phyloP scores from a whole-genome alignment of 768 basidiomycete genomes.

The Serendipita indica region DNA sequence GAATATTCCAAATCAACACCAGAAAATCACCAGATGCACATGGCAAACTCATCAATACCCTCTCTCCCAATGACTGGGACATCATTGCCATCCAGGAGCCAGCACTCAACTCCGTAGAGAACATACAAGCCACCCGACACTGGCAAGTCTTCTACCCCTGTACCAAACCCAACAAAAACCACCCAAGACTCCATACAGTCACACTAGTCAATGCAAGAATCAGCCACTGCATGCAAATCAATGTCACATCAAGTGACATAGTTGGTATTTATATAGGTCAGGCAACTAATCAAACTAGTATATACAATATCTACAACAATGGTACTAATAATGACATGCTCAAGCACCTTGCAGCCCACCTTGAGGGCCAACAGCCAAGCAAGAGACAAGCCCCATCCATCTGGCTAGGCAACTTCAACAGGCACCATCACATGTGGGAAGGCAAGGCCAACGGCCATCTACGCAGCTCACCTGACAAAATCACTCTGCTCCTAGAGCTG shows the following conservation, averaged over 20 bases:
- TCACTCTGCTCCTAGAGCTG: neutral
- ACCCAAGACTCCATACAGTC: neutral
- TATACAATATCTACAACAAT: neutral
- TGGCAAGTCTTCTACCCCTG: neutral
- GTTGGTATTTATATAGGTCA: constrained; percentile 20
- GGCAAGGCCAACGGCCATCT: neutral
- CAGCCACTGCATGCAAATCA: constrained; percentile 14
- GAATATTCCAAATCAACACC: neutral
- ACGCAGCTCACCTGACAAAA: neutral
- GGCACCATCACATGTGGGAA: neutral
- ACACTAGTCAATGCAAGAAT: neutral
- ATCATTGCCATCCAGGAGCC: neutral
- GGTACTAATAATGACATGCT: neutral
- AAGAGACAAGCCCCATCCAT: constrained; percentile 3
- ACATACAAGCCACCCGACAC: neutral
- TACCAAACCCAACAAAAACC: neutral
- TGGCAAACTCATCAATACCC: neutral
- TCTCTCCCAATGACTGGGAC: neutral
- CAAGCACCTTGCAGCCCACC: neutral
- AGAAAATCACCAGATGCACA: neutral
- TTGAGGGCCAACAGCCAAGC: neutral
- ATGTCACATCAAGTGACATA: constrained; percentile 18
- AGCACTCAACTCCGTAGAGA: neutral
- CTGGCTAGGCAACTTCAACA: neutral
- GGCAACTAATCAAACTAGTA: constrained; percentile 14